Base-by-base conservation (phyloP, 2,329 filamentous ascomycete genomes). In the Talaromyces rugulosus region DNA sequence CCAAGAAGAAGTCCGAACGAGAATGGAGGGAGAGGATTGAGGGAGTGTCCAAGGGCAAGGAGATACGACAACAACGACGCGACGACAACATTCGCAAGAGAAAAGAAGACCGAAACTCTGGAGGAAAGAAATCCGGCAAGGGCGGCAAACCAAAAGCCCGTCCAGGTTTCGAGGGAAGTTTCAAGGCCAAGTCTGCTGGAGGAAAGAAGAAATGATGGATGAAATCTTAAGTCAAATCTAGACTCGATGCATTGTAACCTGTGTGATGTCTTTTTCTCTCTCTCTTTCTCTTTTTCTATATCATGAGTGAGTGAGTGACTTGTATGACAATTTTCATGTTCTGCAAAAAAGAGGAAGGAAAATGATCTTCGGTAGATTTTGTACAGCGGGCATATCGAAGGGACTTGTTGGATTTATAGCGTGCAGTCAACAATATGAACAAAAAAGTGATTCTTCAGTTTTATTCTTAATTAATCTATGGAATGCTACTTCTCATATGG, bases 1-100 rank as follows among this genome's bases (percentile, higher is more conserved):
- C 85, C 58, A 98, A 97, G 86, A 89, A 88, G 78, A 96, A 95
- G 86, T 96, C 91, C 73, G 91, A 92, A 75, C 89, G 89, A 72
- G 92, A 95, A 72, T 98, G 95, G 91, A 84, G 80, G 54, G 89
- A 92, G 62, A 83, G 91, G 56, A 79, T 86, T 44, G 86, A 89
- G 31, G 88, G 88, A 33, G 87, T 98, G 56, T 84, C 86, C 66
- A 89, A 90, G 77, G 82, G 89, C 56, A 89, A 90, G 73, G 89
- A 91, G 59, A 88, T 90, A 68, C 89, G 88, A 73, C 91, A 94
- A 72, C 87, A 87, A 76, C 96, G 96, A 82, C 84, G 89, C 65
- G 90, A 92, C 71, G 89, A 90, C 56, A 94, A 94, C 74, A 79
- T 94, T 66, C 82, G 82, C 69, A 89, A 90, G 77, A 83, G 90